phyloP scores from a whole-genome alignment of 1,284 basidiomycete genomes.

The Paramarasmius palmivorus region DNA sequence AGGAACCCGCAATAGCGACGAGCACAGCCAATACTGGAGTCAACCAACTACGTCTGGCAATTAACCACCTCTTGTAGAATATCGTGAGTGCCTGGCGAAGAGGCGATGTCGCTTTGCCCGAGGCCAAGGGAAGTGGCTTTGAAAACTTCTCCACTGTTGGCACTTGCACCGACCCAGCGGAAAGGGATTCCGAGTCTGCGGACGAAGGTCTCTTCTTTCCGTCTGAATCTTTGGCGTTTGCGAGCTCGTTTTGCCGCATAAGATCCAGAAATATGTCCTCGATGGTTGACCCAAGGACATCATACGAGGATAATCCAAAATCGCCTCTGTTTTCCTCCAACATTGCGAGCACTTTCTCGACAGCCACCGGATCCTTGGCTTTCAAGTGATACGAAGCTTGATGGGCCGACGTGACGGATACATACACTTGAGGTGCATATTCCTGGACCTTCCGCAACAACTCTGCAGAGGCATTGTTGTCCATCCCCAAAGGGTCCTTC shows the following conservation, averaged over 20 bases:
- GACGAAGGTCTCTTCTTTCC: background rate
- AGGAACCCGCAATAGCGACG: constrained; percentile 63
- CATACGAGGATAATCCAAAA: constrained; percentile 52
- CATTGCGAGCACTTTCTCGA: constrained; percentile 56
- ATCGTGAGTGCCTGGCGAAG: constrained; percentile 67
- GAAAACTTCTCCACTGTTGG: background rate
- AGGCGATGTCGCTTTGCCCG: constrained; percentile 51
- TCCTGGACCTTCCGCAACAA: constrained; percentile 44
- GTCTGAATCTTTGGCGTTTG: background rate
- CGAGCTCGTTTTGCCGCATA: constrained; percentile 42
- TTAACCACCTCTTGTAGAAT: constrained; percentile 69
- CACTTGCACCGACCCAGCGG: background rate
- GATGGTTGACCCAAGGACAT: constrained; percentile 72
- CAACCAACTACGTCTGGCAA: constrained; percentile 69
- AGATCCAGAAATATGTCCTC: constrained; percentile 80
- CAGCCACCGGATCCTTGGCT: constrained; percentile 52
- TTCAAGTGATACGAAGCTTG: constrained; percentile 55
- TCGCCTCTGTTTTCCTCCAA: constrained; percentile 45
- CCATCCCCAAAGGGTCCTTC: constrained; percentile 18
- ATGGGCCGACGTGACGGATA: constrained; percentile 38
- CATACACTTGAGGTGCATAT: constrained; percentile 47
- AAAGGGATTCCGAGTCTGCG: constrained; percentile 5
- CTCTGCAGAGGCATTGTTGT: constrained; percentile 23
- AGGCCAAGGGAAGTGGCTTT: constrained; percentile 40
- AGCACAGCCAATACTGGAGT: constrained; percentile 60